Base-by-base conservation (phyloP, 257 asterid genomes). In the Lycium ferocissimum region DNA sequence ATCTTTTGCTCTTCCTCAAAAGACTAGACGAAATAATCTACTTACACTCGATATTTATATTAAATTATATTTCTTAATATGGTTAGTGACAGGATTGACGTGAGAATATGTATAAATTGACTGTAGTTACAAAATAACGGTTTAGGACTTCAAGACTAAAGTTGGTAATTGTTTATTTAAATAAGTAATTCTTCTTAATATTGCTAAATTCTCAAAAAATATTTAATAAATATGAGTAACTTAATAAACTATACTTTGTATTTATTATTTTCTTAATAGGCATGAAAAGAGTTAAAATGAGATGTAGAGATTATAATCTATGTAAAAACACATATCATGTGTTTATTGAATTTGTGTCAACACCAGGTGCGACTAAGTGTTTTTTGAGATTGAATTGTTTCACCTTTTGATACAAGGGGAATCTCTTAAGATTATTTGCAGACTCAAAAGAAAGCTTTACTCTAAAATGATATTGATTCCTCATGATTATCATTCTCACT, bases 51-150 rank as follows among this genome's bases (percentile, higher is more conserved):
- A 38, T 40, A 2, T 2, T 40, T 40, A 40, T 2, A 40, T 7
- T 12, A 49, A 49, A 40, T 26, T 26, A 40, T 40, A 40, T 40
- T 40, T 1, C 3, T 40, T 40, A 38, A 0, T 2, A 63, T 0
- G 0, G 0, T 15, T 70, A 18, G 0, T 4, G 3, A 70, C 0
- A 38, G 0, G 3, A 70, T 8, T 69, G 3, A 70, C 12, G 0
- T 40, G 0, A 40, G 13, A 17, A 17, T 40, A 70, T 40, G 0
- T 40, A 40, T 9, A 17, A 17, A 69, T 37, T 38, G 53, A 40
- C 45, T 40, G 6, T 40, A 40, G 45, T 40, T 40, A 40, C 45
- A 40, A 40, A 40, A 2, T 40, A 40, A 40, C 45, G 3, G 45
- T 40, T 40, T 40, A 40, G 45, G 7, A 3, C 4, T 40, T 40